Base-by-base conservation (phyloP, 352 stramenopile genomes). In the Peronosclerospora sorghi region DNA sequence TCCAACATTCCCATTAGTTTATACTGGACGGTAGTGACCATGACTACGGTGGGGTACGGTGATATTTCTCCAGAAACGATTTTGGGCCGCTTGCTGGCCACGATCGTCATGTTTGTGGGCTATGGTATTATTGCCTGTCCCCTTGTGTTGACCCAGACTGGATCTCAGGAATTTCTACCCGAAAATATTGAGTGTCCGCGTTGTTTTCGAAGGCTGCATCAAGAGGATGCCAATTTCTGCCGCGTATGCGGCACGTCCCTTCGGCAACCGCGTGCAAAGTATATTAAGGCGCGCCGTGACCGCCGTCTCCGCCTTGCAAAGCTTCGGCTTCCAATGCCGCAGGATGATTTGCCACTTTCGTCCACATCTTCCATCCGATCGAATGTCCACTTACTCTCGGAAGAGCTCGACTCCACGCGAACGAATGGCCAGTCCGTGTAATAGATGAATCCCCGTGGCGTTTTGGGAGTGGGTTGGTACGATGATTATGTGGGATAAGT, bases 1-100 rank as follows among this genome's bases (percentile, higher is more conserved):
- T 83, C 73, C n/a, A 92, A 90, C 48, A 92, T 92, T 46, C 80
- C 80, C 6, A 73, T 88, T 35, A 90, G 77, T 49, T 59, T 92
- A 12, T 92, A 92, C 55, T 92, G 80, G 76, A 86, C 80, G 1
- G 75, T 92, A 19, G 76, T 92, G 46, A 94, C 81, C 19, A 83
- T 94, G 49, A 91, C 81, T 23, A 94, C 81, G 0, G 81, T 94
- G 14, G 81, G 81, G 0, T 91, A 90, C 41, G 81, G 81, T 13
- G 81, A 94, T 35, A 91, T 94, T 30, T 77, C 77, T 1, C 81
- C 81, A 13, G 59, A 87, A 41, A 88, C 81, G 0, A 74, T 91
- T 21, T 52, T 83, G 7, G 81, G 81, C 2, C 79, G 82, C 12
- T 71, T 94, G 49, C 49, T 94, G 3, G 77, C 79, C 21, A 88